These are phyloP conservation scores for Kodamaea plutei DNA, from an alignment of 1,139 yeast genomes.

Conservation along the genomic window DNA sequence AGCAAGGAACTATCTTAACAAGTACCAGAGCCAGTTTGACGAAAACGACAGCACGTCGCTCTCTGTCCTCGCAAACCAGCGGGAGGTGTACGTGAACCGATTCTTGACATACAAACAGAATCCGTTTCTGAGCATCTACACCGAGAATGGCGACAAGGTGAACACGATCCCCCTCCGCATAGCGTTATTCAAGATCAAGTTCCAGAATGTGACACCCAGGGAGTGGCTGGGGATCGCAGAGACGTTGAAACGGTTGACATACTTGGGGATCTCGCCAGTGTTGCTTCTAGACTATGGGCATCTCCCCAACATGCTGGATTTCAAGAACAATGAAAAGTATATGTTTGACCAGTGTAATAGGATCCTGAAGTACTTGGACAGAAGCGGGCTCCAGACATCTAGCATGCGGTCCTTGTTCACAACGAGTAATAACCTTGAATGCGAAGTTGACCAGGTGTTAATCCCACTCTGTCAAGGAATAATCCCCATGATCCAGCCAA, in stretches of 20 bases:
- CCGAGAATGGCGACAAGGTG: slow-evolving; percentile 28
- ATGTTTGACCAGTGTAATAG: slow-evolving; percentile 33
- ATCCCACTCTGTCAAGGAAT: slow-evolving; percentile 42
- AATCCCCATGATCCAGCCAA: slow-evolving; percentile 62
- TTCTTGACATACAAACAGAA: slow-evolving; percentile 31
- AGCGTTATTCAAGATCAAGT: slow-evolving; percentile 48
- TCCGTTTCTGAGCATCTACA: slow-evolving; percentile 33
- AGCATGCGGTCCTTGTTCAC: slow-evolving; percentile 28
- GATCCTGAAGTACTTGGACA: slow-evolving; percentile 23
- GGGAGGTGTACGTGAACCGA: slow-evolving; percentile 37
- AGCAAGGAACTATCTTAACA: slow-evolving; percentile 59
- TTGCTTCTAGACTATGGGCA: slow-evolving; percentile 32
- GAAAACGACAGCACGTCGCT: slow-evolving; percentile 11
- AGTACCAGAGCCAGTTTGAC: slow-evolving; percentile 48
- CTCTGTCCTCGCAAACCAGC: slow-evolving; percentile 27
- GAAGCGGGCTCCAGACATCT: slow-evolving; percentile 24
- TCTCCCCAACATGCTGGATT: slow-evolving; percentile 19
- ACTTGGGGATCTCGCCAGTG: slow-evolving; percentile 43
- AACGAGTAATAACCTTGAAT: slow-evolving; percentile 7
- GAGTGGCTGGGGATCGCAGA: slow-evolving; percentile 44
- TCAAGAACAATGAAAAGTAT: slow-evolving; percentile 31
- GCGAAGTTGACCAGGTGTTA: slow-evolving; percentile 28
- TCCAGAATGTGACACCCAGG: slow-evolving; percentile 26
- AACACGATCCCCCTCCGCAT: slow-evolving; percentile 44
- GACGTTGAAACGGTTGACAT: slow-evolving; percentile 45